These are phyloP conservation scores for Plantago major DNA, from an alignment of 257 asterid species.

Conservation along the genomic window DNA sequence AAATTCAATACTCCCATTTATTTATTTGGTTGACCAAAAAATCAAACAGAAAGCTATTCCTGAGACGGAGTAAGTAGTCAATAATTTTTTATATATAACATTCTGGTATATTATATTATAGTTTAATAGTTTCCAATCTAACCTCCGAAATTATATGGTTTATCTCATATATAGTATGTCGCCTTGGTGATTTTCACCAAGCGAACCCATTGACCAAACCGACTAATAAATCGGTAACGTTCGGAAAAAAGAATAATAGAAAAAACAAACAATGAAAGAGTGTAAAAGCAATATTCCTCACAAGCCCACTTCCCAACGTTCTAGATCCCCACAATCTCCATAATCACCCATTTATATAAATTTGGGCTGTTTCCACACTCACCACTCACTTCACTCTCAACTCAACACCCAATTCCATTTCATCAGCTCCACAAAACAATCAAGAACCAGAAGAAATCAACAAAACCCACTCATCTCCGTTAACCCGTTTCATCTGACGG, in stretches of 20 bases:
- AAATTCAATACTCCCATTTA: too few species aligned
- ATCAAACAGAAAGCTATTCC: too few species aligned
- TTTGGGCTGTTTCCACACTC: background rate
- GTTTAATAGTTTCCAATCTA: too few species aligned
- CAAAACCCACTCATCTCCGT: background rate
- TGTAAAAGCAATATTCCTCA: background rate
- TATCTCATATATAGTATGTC: too few species aligned
- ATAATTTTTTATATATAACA: too few species aligned
- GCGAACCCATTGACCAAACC: too few species aligned
- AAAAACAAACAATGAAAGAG: background rate
- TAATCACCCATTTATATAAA: background rate
- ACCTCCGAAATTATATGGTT: too few species aligned
- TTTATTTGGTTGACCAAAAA: too few species aligned
- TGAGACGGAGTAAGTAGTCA: too few species aligned
- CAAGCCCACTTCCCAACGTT: constrained; percentile 16
- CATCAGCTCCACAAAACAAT: constrained; percentile 1
- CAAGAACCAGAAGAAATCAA: background rate
- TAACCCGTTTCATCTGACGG: background rate
- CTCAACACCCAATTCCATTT: background rate
- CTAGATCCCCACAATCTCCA: constrained; percentile 23
- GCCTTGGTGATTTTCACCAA: too few species aligned
- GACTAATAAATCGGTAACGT: background rate
- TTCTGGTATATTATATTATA: too few species aligned
- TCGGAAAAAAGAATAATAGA: too few species aligned
- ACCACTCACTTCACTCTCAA: background rate